Conservation (phyloP, 371 early-diverging fungal species). For the Mucor velutinosus region DNA sequence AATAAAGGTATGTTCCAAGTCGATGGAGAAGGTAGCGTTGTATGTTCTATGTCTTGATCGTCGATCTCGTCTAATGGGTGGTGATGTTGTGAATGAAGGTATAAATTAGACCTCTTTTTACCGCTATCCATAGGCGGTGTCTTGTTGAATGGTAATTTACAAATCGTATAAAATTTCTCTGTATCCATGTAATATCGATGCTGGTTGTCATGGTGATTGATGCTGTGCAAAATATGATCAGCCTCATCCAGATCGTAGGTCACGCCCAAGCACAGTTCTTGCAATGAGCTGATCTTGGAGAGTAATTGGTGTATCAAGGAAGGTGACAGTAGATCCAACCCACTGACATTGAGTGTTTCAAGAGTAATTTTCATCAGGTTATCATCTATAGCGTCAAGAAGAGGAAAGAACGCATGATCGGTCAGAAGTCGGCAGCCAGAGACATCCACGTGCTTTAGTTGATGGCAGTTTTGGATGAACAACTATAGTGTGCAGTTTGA, state of each 20-base stretch:
- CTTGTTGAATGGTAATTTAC: not conserved
- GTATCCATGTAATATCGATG: conserved; percentile 22
- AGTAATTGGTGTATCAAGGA: conserved; percentile 17
- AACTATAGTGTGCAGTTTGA: conserved; percentile 5
- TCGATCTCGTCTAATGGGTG: not conserved
- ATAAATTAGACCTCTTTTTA: not conserved
- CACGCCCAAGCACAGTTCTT: conserved; percentile 23
- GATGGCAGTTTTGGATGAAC: conserved; percentile 23
- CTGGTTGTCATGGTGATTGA: conserved; percentile 7
- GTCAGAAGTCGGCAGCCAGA: conserved; percentile 32
- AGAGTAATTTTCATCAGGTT: conserved; percentile 10
- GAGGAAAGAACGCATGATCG: conserved; percentile 30
- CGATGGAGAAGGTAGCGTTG: conserved; percentile 13
- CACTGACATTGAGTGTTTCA: conserved; percentile 32
- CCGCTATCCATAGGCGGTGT: not conserved
- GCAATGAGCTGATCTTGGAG: conserved; percentile 6
- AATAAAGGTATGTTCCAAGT: conserved; percentile 18
- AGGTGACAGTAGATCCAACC: conserved; percentile 18
- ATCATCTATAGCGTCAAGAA: conserved; percentile 13
- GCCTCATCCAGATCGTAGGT: conserved; percentile 28
- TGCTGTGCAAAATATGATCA: conserved; percentile 17
- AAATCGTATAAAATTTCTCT: conserved; percentile 28
- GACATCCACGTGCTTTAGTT: conserved; percentile 27
- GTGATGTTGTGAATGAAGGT: not conserved
- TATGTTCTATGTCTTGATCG: not conserved